Evolutionary conservation across 2,329 filamentous ascomycete species (phyloP).

Genomic region (Cladosporium sp.): DNA sequence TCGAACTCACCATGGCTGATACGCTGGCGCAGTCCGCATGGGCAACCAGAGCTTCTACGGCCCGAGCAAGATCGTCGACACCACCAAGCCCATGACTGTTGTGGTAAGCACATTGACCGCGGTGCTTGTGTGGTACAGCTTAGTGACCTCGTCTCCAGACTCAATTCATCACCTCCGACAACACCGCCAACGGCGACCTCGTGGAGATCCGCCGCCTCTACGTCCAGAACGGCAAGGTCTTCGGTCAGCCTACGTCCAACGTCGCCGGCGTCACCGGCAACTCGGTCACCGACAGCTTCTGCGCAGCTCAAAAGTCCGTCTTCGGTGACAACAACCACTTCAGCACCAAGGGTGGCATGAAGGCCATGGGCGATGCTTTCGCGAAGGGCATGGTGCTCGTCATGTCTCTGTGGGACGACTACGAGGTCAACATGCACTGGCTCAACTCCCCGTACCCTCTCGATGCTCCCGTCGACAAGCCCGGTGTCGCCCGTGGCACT

Average conservation of each 20-base stretch:
- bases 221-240: conserved; percentile 55
- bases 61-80: conserved; percentile 51
- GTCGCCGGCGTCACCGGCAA: conserved; percentile 46
- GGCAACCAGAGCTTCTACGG: conserved; percentile 59
- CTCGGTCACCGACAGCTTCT: conserved; percentile 53
- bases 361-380: conserved; percentile 50
- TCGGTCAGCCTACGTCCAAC: conserved; percentile 46
- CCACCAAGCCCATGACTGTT: conserved; percentile 55
- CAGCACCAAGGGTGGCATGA: conserved; percentile 49
- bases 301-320: conserved; percentile 34
- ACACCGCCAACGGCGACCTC: conserved; percentile 48
- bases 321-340: conserved; percentile 42
- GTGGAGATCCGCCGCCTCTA: conserved; percentile 60
- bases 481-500: conserved; percentile 44
- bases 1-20: conserved; percentile 48
- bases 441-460: conserved; percentile 47
- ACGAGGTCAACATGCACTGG: conserved; percentile 66
- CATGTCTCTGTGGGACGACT: conserved; percentile 61
- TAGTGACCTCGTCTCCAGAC: conserved; percentile 32
- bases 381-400: conserved; percentile 57
- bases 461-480: conserved; percentile 14
- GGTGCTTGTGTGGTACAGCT: background rate
- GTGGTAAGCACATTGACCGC: conserved; percentile 32
- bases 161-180: conserved; percentile 53
- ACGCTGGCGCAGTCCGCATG: conserved; percentile 51